Percentiles rank a stretch among this genome's conserved stretches.
phyloP scores from a whole-genome alignment of 768 basidiomycete species.

The Boletellus ananas region DNA sequence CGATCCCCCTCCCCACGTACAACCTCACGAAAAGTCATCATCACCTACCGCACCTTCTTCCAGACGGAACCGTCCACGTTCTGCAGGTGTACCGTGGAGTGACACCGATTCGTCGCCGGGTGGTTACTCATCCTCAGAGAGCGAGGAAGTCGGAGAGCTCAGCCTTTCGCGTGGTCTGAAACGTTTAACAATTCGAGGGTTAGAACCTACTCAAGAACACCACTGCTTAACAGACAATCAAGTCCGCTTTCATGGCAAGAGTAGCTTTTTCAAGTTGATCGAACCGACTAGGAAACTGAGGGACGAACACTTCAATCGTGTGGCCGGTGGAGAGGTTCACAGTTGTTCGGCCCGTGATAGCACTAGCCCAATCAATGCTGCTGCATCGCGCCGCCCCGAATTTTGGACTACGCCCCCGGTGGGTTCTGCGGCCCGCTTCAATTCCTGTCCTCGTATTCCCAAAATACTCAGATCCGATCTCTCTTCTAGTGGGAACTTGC shows the following conservation, averaged over 20 bases:
- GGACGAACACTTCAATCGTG: conserved; percentile 45
- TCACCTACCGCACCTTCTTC: conserved; percentile 18
- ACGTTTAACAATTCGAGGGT: conserved; percentile 34
- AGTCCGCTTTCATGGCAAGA: conserved; percentile 60
- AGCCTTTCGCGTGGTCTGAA: conserved; percentile 39
- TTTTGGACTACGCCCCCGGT: conserved; percentile 62
- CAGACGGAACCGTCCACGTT: conserved; percentile 12
- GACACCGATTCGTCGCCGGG: conserved; percentile 29
- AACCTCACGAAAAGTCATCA: conserved; percentile 22
- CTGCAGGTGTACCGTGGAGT: conserved; percentile 22
- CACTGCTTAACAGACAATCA: conserved; percentile 35
- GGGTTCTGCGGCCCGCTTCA: conserved; percentile 19
- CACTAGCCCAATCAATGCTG: conserved; percentile 18
- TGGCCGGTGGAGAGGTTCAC: conserved; percentile 17
- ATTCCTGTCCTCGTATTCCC: background rate
- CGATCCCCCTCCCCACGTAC: conserved; percentile 11
- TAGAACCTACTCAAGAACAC: conserved; percentile 35
- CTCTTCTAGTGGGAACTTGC: conserved; percentile 52
- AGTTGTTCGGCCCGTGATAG: conserved; percentile 17
- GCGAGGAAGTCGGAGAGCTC: conserved; percentile 37
- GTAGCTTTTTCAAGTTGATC: conserved; percentile 53
- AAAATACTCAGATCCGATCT: background rate
- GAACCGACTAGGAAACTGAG: conserved; percentile 51
- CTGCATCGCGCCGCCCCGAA: conserved; percentile 37
- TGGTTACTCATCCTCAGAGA: conserved; percentile 31